These are phyloP conservation scores for Cyberlindnera euphorbiae DNA, from an alignment of 805 yeast genomes.

Conservation along the genomic window DNA sequence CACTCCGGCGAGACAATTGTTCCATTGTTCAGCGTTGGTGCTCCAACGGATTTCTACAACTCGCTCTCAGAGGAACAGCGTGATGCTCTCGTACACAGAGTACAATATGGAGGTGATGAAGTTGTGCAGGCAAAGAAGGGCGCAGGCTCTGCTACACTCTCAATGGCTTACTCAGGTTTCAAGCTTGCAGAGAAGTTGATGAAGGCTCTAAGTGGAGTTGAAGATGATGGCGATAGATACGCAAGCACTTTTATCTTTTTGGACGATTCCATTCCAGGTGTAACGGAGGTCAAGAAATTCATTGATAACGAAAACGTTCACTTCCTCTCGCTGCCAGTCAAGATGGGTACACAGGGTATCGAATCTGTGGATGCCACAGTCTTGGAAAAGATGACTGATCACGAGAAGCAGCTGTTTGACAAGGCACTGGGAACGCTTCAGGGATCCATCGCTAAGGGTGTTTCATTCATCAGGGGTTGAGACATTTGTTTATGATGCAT, in stretches of 20 bases:
- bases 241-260: conserved; percentile 45
- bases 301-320: conserved; percentile 11
- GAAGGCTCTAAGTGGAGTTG: conserved; percentile 42
- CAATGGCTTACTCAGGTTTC: conserved; percentile 85
- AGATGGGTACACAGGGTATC: conserved; percentile 21
- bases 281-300: conserved; percentile 15
- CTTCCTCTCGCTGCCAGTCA: conserved; percentile 24
- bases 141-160: conserved; percentile 79
- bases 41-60: conserved; percentile 37
- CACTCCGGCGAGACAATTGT: conserved; percentile 83
- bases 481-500: no score
- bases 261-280: conserved; percentile 34
- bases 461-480: conserved; percentile 20
- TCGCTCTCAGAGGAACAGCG: conserved; percentile 37
- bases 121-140: conserved; percentile 83
- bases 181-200: conserved; percentile 66
- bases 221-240: conserved; percentile 31
- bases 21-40: conserved; percentile 63
- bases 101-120: conserved; percentile 87
- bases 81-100: conserved; percentile 66
- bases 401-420: conserved; percentile 21
- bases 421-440: conserved; percentile 20
- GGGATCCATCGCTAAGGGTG: conserved; percentile 25
- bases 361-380: conserved; percentile 19
- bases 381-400: conserved; percentile 17